Evolutionary conservation across 805 yeast genomes (phyloP), one percentile per base, ranked within the genome.

Genomic region (Wickerhamiella azymoides): DNA sequence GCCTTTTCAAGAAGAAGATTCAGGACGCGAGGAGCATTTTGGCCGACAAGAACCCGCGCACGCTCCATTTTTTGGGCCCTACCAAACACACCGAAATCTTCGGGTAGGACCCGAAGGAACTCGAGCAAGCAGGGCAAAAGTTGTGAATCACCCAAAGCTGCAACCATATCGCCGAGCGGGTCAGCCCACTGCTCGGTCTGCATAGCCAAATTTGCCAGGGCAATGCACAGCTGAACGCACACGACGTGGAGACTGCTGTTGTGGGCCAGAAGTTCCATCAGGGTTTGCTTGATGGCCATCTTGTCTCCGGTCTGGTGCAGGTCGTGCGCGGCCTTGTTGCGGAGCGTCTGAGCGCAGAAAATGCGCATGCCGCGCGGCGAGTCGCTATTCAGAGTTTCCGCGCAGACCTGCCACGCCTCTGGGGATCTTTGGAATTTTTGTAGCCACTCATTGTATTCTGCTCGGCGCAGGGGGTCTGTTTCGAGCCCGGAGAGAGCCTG

Each of bases 291-390:
- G 48, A 92, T 70, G n/a, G 71, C 73, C 14, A 63, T 54, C 43
- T 77, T 62, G 19, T 63, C 67, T 0, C 85, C 83, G 5, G 92
- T 64, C 62, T 92, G 97, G 45, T 72, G 67, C 52, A 89, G 67
- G 62, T 92, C 97, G 61, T 84, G 88, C 10, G 83, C 81, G 43
- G 85, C 73, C 55, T 80, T 88, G 38, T 88, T 79, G 50, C 96
- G 70, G 50, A 92, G 65, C 0, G 98, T 92, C 61, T 93, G 98
- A 0, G 96, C 81, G 13, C 89, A 80, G 66, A 93, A 92, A 56
- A 92, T 68, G 55, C 77, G 78, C 43, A 81, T 64, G 57, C 80
- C 84, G 26, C 52, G 52, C 4, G 57, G 58, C 16, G 52, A 54
- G 9, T 56, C 43, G 3, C 59, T 13, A 7, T 41, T 43, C 21